Conservation (phyloP, 768 basidiomycete genomes). For the Lyophyllum semitale region DNA sequence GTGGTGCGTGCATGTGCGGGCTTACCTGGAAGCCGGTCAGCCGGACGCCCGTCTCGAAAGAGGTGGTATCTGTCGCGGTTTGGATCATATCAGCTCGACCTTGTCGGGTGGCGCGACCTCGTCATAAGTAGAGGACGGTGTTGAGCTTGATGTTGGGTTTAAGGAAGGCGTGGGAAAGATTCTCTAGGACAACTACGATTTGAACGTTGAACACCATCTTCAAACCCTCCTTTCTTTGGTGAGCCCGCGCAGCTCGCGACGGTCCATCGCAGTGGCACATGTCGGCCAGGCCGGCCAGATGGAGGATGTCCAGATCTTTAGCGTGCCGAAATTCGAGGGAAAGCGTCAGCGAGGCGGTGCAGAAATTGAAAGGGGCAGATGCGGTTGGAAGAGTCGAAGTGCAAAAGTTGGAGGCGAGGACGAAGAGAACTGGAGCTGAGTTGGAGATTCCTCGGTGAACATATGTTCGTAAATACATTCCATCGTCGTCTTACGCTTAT, state of each 20-base stretch:
- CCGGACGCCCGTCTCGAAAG: conserved; percentile 71
- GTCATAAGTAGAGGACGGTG: conserved; percentile 83
- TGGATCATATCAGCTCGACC: conserved; percentile 73
- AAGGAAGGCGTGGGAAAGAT: conserved; percentile 69
- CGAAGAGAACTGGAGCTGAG: conserved; percentile 28
- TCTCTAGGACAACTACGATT: conserved; percentile 72
- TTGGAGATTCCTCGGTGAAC: conserved; percentile 8
- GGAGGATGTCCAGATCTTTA: conserved; percentile 30
- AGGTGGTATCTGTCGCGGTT: conserved; percentile 71
- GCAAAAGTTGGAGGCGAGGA: conserved; percentile 24
- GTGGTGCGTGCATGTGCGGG: background rate
- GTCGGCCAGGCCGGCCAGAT: conserved; percentile 34
- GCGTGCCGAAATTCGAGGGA: conserved; percentile 30
- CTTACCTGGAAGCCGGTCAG: conserved; percentile 90
- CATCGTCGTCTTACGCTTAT: background rate
- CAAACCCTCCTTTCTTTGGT: conserved; percentile 17
- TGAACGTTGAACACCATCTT: conserved; percentile 27
- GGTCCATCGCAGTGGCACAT: conserved; percentile 25
- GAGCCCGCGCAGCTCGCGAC: conserved; percentile 23
- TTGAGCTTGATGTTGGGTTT: conserved; percentile 94
- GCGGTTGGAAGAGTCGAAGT: conserved; percentile 30
- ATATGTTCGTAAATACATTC: background rate
- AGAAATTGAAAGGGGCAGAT: conserved; percentile 16
- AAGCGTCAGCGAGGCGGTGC: conserved; percentile 19
- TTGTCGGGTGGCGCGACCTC: conserved; percentile 70